phyloP scores from a whole-genome alignment of 257 asterid genomes.

The Lantana camara region DNA sequence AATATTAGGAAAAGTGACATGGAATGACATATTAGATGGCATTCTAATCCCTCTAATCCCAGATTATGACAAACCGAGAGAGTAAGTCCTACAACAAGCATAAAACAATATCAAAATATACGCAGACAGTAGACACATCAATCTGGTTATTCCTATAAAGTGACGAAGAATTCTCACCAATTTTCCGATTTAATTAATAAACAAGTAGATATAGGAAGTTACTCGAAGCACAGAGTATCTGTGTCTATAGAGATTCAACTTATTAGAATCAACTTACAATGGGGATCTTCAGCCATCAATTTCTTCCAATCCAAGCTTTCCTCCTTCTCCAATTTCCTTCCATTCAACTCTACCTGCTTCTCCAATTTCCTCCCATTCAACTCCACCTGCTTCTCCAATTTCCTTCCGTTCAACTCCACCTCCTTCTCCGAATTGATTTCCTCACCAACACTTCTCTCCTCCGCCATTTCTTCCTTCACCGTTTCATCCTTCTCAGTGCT shows the following conservation, averaged over 20 bases:
- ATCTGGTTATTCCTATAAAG: neutral
- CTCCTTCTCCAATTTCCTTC: constrained; percentile 66
- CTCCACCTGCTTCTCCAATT: constrained; percentile 31
- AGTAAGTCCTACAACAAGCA: neutral
- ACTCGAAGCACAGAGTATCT: neutral
- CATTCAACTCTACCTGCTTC: constrained; percentile 44
- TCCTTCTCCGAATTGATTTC: constrained; percentile 12
- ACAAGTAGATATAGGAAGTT: neutral
- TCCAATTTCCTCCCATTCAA: constrained; percentile 8
- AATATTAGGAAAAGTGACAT: constrained; percentile 1
- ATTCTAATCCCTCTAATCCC: neutral
- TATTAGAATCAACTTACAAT: constrained; percentile 46
- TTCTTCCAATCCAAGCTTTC: constrained; percentile 83
- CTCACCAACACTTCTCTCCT: no score
- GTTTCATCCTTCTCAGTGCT: constrained; percentile 32
- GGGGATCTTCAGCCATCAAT: constrained; percentile 66
- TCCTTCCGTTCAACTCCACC: constrained; percentile 30
- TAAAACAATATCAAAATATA: neutral
- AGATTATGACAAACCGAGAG: neutral
- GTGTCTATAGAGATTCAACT: neutral
- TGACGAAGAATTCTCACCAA: constrained; percentile 2
- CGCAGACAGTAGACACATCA: neutral
- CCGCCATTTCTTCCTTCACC: constrained; percentile 35
- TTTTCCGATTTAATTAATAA: neutral
- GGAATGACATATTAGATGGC: neutral